Evolutionary conservation across 352 stramenopile genomes (phyloP), one percentile per base, ranked within the genome.

Genomic region (Pythium sukuiense): DNA sequence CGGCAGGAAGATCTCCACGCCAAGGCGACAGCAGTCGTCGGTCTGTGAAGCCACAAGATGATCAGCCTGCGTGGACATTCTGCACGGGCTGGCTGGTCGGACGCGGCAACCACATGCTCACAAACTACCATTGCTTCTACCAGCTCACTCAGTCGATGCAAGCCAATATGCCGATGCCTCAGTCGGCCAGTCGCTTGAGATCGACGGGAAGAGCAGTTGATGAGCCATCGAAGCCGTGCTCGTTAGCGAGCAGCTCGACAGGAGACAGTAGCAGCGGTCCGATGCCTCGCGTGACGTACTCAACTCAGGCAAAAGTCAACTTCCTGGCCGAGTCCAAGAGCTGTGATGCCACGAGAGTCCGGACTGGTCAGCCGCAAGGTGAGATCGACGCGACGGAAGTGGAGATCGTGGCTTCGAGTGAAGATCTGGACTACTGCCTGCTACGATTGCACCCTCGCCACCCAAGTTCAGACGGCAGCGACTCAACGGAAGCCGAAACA

Each of bases 1-100:
- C 13, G 20, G 35, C 27, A 16, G 56, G 48, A 16, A 55, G 37
- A 2, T 3, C 37, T 45, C 37, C 9, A n/a, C 9, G 8, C 13
- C 37, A 45, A 18, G 9, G 9, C 0, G 6, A 18, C 37, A 45
- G 37, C 37, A 24, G 20, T 24, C 20, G 20, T 24, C 20, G 20
- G 20, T 24, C 20, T 24, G 20, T 24, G 20, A 24, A 24, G 20
- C 20, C 20, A 24, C 20, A 24, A 24, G 20, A 24, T 24, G 11
- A 39, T 64, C 41, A 16, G 8, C 27, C 20, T 24, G 46, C 46
- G 1, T 80, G 64, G 58, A 62, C 61, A 12, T 87, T 81, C 55
- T 90, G 81, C 71, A 88, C 81, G 2, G 81, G 81, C 12, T 90
- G 79, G 79, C 71, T 92, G 1, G 59, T 92, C 2, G 84, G 84